These are phyloP conservation scores for Zygoascus meyerae DNA, from an alignment of 1,139 yeast species.

Conservation along the genomic window DNA sequence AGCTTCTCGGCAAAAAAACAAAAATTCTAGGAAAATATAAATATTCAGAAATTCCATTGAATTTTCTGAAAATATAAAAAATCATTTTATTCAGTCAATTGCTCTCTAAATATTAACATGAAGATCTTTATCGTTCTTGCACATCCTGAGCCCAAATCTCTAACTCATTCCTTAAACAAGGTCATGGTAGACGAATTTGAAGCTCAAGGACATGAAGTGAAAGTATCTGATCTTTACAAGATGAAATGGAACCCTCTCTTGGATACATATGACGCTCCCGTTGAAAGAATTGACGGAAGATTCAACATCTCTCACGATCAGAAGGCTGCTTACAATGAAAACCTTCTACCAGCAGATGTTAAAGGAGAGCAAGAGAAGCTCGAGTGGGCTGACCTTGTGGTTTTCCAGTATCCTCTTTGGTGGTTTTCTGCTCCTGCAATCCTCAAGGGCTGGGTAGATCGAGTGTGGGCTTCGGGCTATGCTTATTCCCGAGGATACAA, in stretches of 20 bases:
- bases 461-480: slow-evolving; percentile 7
- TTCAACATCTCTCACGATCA: background rate
- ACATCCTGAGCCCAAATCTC: slow-evolving; percentile 9
- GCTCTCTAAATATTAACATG: background rate
- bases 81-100: too few relatives aligned
- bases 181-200: slow-evolving; percentile 5
- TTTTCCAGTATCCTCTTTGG: slow-evolving; percentile 11
- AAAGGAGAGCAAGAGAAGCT: slow-evolving; percentile 8
- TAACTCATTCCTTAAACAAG: background rate
- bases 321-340: slow-evolving; percentile 1
- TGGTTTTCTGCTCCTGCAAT: slow-evolving; percentile 10
- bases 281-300: background rate
- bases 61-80: too few relatives aligned
- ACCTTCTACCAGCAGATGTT: slow-evolving; percentile 4
- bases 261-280: slow-evolving; percentile 3
- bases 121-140: slow-evolving; percentile 9
- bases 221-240: slow-evolving; percentile 8
- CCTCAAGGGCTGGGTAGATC: slow-evolving; percentile 11
- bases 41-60: too few relatives aligned
- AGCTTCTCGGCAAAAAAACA: too few relatives aligned
- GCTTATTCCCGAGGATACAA: slow-evolving; percentile 4
- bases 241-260: slow-evolving; percentile 5
- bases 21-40: too few relatives aligned
- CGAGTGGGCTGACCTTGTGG: slow-evolving; percentile 8
- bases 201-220: slow-evolving; percentile 7